Base-by-base conservation (phyloP, 495 filamentous ascomycete species). In the Lophiostoma macrostomum region DNA sequence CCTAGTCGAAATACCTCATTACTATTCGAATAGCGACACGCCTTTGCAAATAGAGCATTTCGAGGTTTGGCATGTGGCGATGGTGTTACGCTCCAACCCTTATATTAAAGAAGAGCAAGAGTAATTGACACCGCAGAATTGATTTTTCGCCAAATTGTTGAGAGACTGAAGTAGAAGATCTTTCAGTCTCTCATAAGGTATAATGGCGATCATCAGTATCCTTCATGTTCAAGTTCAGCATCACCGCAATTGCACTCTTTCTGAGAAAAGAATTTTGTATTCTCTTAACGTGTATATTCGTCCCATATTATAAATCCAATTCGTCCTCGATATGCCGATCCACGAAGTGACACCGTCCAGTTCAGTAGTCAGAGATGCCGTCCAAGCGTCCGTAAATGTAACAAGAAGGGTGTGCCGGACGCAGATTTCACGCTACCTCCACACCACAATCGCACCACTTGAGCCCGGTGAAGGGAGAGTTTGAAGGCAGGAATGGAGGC, bases 331-430 rank as follows among this genome's bases (percentile, higher is more conserved):
- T n/a, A n/a, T n/a, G n/a, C n/a, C n/a, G n/a, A n/a, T n/a, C n/a
- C n/a, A n/a, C n/a, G 24, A 4, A 20, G 8, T 27, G 42, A 69
- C 62, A 63, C 69, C 77, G 76, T 79, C 79, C 74, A 78, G 73
- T 69, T 70, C 70, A 59, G 49, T 64, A 67, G 70, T 97, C 93
- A 97, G 93, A 97, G 90, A 90, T 95, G 88, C 89, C 84, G 80
- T 86, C 79, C 83, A 87, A 80, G 90, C 94, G 91, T 95, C 86
- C 90, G 90, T 87, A 74, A 64, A 75, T 76, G 74, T 87, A 94
- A 96, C 88, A 96, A 95, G 91, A 82, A 84, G 74, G 72, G 79
- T 96, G 93, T 96, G 93, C 88, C 91, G 90, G 90, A 95, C 94
- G 88, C 94, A 81, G 78, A 85, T 89, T 80, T 98, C 93, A 98